These are phyloP conservation scores for Trichoderma endophyticum DNA, from an alignment of 2,329 filamentous ascomycete genomes.

Conservation along the genomic window DNA sequence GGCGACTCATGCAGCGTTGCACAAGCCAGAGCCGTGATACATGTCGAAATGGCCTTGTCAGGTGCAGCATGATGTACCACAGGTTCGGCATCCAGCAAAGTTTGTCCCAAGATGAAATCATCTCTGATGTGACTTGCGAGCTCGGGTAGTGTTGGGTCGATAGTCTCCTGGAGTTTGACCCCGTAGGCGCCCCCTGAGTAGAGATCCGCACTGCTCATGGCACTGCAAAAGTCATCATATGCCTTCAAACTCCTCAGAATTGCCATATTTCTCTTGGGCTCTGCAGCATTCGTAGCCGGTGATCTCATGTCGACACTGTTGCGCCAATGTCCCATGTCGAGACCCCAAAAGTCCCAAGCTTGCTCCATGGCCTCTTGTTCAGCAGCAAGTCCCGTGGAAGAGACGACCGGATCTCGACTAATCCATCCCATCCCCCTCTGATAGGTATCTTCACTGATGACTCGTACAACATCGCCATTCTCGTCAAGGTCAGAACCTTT, in stretches of 20 bases:
- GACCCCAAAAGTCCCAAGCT: conserved; percentile 63
- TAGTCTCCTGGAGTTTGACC: conserved; percentile 41
- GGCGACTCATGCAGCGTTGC: neutral
- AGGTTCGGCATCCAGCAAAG: conserved; percentile 46
- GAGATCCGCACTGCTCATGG: conserved; percentile 65
- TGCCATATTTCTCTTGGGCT: neutral
- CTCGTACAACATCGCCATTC: conserved; percentile 65
- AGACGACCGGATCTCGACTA: conserved; percentile 55
- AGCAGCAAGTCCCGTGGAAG: conserved; percentile 37
- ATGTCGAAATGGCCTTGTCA: conserved; percentile 28
- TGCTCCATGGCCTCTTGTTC: conserved; percentile 65
- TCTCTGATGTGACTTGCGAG: conserved; percentile 47
- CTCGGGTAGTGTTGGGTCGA: conserved; percentile 63
- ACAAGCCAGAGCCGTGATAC: conserved; percentile 28
- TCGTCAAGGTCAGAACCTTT: conserved; percentile 66
- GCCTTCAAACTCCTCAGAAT: conserved; percentile 39
- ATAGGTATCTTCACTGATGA: conserved; percentile 81
- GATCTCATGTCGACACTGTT: conserved; percentile 37
- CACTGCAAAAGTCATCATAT: conserved; percentile 54
- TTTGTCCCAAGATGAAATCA: conserved; percentile 49
- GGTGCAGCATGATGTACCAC: conserved; percentile 30
- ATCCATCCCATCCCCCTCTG: conserved; percentile 73
- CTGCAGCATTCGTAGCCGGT: conserved; percentile 35
- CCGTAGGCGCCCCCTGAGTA: conserved; percentile 50
- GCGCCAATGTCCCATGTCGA: conserved; percentile 61